Evolutionary conservation across 2,329 filamentous ascomycete genomes (phyloP).

Genomic region (Tolypocladium tropicale): DNA sequence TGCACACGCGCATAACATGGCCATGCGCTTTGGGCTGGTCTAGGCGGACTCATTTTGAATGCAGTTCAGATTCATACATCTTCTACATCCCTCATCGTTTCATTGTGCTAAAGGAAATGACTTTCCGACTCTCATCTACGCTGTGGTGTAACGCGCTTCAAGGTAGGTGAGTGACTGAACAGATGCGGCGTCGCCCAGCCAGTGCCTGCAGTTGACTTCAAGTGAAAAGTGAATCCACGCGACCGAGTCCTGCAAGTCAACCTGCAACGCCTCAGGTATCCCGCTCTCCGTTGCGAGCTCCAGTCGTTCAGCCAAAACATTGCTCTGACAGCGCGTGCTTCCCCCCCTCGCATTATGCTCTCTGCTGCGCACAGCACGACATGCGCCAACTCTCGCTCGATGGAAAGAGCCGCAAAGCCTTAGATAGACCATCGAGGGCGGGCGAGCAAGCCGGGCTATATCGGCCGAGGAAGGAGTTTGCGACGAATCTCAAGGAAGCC

Average conservation of each 20-base stretch:
- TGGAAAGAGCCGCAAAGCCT: constrained; percentile 9
- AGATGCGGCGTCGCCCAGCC: background rate
- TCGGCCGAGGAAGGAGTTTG: background rate
- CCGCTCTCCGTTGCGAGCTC: background rate
- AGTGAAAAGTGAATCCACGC: constrained; percentile 1
- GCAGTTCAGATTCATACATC: background rate
- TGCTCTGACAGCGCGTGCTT: background rate
- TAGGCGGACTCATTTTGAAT: background rate
- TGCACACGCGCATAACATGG: background rate
- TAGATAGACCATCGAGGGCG: constrained; percentile 3
- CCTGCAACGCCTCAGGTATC: background rate
- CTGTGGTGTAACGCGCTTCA: background rate
- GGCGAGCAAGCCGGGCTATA: background rate
- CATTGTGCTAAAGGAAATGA: background rate
- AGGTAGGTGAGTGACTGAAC: background rate
- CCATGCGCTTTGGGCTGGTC: too few relatives aligned
- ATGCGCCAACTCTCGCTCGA: constrained; percentile 17
- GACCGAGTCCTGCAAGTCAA: background rate
- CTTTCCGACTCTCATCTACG: background rate
- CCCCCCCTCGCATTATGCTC: background rate
- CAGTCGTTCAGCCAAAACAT: background rate
- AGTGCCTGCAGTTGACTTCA: background rate
- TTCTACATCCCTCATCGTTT: background rate
- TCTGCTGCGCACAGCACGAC: background rate
- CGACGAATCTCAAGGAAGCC: constrained; percentile 16